phyloP scores from a whole-genome alignment of 2,329 filamentous ascomycete genomes.

The Fusarium mangiferae region DNA sequence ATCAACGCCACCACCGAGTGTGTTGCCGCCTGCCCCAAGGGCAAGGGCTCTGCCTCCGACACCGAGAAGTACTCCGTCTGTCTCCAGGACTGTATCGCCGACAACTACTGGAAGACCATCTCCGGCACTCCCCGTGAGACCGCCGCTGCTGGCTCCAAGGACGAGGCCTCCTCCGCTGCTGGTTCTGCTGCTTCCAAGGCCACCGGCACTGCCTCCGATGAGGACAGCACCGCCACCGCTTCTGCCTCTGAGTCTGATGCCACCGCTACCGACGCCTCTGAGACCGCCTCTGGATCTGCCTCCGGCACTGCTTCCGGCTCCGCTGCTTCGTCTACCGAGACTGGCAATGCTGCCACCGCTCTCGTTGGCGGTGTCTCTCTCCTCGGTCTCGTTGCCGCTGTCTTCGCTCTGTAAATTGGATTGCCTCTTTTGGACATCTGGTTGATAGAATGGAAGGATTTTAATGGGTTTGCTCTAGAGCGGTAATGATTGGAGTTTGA shows the following conservation, averaged over 20 bases:
- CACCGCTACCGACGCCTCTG: slow-evolving; percentile 23
- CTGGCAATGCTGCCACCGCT: slow-evolving; percentile 49
- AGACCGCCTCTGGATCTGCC: slow-evolving; percentile 34
- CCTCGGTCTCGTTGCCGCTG: slow-evolving; percentile 60
- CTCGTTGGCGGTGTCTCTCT: slow-evolving; percentile 57
- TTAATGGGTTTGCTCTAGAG: slow-evolving; percentile 37
- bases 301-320: slow-evolving; percentile 41
- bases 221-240: slow-evolving; percentile 33
- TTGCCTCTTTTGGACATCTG: neutral
- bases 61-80: slow-evolving; percentile 64
- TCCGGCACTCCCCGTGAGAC: slow-evolving; percentile 54
- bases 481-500: slow-evolving; percentile 42
- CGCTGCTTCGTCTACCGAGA: slow-evolving; percentile 40
- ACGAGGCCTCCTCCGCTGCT: slow-evolving; percentile 35
- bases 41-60: slow-evolving; percentile 65
- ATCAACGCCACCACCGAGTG: slow-evolving; percentile 70
- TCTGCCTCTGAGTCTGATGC: slow-evolving; percentile 31
- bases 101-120: slow-evolving; percentile 59
- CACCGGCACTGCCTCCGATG: slow-evolving; percentile 42
- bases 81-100: slow-evolving; percentile 56
- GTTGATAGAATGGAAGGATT: slow-evolving; percentile 24
- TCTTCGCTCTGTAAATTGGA: slow-evolving; percentile 60
- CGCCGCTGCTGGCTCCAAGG: slow-evolving; percentile 34
- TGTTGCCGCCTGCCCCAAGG: slow-evolving; percentile 70
- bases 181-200: slow-evolving; percentile 42